Evolutionary conservation across 2,329 filamentous ascomycete species (phyloP), one percentile per base, ranked within the genome.

Genomic region (Ascochyta rabiei): DNA sequence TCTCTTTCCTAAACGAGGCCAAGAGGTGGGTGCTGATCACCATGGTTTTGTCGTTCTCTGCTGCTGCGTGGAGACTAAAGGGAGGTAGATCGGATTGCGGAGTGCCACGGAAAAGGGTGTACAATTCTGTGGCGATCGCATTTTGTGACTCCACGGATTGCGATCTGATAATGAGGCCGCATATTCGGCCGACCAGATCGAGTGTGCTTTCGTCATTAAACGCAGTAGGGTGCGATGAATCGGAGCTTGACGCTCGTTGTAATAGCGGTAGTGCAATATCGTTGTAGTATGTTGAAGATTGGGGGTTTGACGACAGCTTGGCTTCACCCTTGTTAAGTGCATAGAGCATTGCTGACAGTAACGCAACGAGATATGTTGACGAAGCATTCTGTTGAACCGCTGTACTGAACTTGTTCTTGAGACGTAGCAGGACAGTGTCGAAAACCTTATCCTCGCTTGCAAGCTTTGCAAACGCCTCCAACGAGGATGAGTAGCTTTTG

Each of bases 381-480:
- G 81, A 78, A 3, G 80, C 77, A 26, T 77, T 73, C 59, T 82
- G 81, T 52, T 81, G 77, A 24, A 86, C 77, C 33, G 86, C 77
- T 15, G 82, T 72, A 44, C 83, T 81, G 24, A 88, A 74, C 63
- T 87, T 88, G 75, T 84, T 87, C 69, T 87, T 82, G 24, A 89
- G 73, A 26, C 86, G 79, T 35, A 86, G 76, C 30, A 88, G 80
- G 8, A 89, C 75, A 0, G 85, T 88, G 55, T 86, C 82, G 57
- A 89, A 87, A 12, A 88, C 79, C 33, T 85, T 81, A 56, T 82
- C 80, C 65, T 88, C 86, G 10, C 80, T 78, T 49, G 84, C 86
- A 18, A 89, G 81, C 62, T 87, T 84, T 2, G 86, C 86, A 54
- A 89, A 81, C 0, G 80, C 85, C 63, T 88, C 86, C 21, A 89